Evolutionary conservation across 2,329 filamentous ascomycete genomes (phyloP).

Genomic region (Xylaria sp.): DNA sequence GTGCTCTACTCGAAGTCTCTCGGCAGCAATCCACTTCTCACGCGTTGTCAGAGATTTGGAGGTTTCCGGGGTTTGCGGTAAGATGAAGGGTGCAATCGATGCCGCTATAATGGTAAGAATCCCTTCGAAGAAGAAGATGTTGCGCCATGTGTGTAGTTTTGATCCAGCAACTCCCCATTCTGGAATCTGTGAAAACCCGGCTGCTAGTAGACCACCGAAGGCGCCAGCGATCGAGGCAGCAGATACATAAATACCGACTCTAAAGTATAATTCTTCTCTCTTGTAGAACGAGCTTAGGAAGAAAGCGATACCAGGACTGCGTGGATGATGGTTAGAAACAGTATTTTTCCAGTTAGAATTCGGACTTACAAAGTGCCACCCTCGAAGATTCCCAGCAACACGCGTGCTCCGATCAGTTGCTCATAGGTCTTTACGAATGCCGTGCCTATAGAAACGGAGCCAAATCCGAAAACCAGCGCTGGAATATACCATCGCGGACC

Average conservation of each 20-base stretch:
- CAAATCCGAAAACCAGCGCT: conserved; percentile 64
- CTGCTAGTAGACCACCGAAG: conserved; percentile 66
- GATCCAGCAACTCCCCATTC: conserved; percentile 58
- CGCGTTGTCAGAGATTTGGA: conserved; percentile 62
- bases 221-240: conserved; percentile 65
- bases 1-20: conserved; percentile 62
- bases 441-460: conserved; percentile 63
- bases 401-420: conserved; percentile 58
- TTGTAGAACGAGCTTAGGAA: conserved; percentile 67
- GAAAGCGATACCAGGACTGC: conserved; percentile 62
- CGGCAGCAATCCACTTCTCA: conserved; percentile 64
- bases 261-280: conserved; percentile 64
- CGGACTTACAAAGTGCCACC: conserved; percentile 60
- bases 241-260: conserved; percentile 66
- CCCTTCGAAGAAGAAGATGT: conserved; percentile 73
- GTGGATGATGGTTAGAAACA: conserved; percentile 16
- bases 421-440: conserved; percentile 62
- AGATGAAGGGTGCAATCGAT: conserved; percentile 58
- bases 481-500: conserved; percentile 65
- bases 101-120: conserved; percentile 62
- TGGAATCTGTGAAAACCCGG: conserved; percentile 61
- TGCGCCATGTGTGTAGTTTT: conserved; percentile 62
- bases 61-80: conserved; percentile 60
- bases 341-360: neutral
- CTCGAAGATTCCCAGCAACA: conserved; percentile 64